Evolutionary conservation across 768 basidiomycete species (phyloP), one percentile per base, ranked within the genome.

Genomic region (Trametes coccinea): DNA sequence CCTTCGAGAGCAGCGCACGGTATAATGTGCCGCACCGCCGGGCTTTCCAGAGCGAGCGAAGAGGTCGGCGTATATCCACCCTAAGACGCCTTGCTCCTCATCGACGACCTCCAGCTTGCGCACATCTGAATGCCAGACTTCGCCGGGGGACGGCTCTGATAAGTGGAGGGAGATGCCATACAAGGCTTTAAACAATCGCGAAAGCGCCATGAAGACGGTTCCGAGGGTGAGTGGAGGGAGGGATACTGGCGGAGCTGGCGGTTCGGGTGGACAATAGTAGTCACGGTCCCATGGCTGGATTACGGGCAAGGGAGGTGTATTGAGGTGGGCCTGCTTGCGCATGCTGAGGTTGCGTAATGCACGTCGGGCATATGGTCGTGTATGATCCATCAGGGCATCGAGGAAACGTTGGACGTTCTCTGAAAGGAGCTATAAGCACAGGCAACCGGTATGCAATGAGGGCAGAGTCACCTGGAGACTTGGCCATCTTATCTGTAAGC

Each of bases 241-340:
- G 62, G 90, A 75, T 73, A 90, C 78, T 58, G 90, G 85, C 30
- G 93, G 89, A 11, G 87, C 83, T 31, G 88, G 87, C 10, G 86
- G 84, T 73, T 91, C 87, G 4, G 87, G 87, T 0, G 90, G 89
- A 59, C 92, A 90, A 73, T 94, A 98, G 72, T 88, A 96, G 66
- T 98, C 95, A 66, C 95, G 83, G 75, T 98, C 97, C 97, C 97
- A 99, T n/a, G 94, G 88, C 65, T 96, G 84, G 53, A 98, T 84
- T 27, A 78, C 77, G 45, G 90, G 90, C 48, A 83, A 76, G 22
- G 80, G 75, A 0, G 80, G 76, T 1, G 85, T 79, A 22, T 78
- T 75, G 31, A 93, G 83, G 67, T 90, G 88, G 8, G 78, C 79
- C 71, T 92, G 88, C 78, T 98, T 98, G 65, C 82, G 85, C 66